These are phyloP conservation scores for Brassica carinata DNA, from an alignment of 345 rosid genomes.

Conservation along the genomic window DNA sequence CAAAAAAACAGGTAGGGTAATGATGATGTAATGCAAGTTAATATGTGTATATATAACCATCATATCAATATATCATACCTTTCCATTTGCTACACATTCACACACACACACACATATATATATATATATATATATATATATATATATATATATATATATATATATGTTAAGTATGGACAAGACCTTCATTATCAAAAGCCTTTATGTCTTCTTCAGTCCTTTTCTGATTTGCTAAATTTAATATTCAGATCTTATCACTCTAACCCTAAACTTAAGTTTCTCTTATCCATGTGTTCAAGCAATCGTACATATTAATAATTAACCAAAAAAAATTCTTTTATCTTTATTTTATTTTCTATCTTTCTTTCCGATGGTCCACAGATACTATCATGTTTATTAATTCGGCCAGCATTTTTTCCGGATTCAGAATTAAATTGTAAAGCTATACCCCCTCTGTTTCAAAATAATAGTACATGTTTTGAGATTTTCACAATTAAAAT, in stretches of 20 bases:
- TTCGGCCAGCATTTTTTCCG: constrained; percentile 19
- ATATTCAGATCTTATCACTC: too few relatives aligned
- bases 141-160: too few relatives aligned
- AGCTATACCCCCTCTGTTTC: too few relatives aligned
- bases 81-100: constrained; percentile 2
- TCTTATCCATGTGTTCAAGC: too few relatives aligned
- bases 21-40: constrained; percentile 35
- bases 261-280: too few relatives aligned
- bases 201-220: constrained; percentile 28
- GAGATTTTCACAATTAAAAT: too few relatives aligned
- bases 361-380: constrained; percentile 28
- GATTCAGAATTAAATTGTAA: constrained; percentile 7
- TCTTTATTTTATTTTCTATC: neutral
- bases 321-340: neutral
- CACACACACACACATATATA: neutral
- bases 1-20: constrained; percentile 40
- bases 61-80: neutral
- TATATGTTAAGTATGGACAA: constrained; percentile 16
- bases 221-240: too few relatives aligned
- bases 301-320: too few relatives aligned
- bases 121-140: too few relatives aligned
- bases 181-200: constrained; percentile 46
- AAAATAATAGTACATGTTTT: too few relatives aligned
- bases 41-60: constrained; percentile 13
- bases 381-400: constrained; percentile 20